Conservation (phyloP, 805 yeast genomes). For the Candida nemodendra region DNA sequence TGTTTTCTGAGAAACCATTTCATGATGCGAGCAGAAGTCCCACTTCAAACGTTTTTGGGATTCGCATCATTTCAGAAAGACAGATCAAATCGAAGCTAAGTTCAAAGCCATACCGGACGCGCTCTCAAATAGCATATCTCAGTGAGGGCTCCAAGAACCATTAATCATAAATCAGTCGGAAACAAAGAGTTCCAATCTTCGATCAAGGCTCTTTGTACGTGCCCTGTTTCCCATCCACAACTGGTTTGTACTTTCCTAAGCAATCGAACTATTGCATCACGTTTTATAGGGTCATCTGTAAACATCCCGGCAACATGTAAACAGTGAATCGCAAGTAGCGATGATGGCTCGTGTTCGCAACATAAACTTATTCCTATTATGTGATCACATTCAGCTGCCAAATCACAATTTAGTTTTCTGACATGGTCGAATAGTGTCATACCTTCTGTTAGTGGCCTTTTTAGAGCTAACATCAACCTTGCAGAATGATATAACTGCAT, state of each 20-base stretch:
- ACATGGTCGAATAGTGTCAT: slow-evolving; percentile 2
- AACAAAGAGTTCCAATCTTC: slow-evolving; percentile 3
- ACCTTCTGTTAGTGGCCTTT: slow-evolving; percentile 3
- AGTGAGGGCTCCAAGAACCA: too few relatives aligned
- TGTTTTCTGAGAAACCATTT: too few relatives aligned
- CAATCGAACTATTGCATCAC: slow-evolving; percentile 5
- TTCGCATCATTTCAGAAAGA: too few relatives aligned
- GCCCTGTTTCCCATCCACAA: slow-evolving; percentile 11
- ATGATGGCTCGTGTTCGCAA: slow-evolving; percentile 11
- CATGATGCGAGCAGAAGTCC: too few relatives aligned
- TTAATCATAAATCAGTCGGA: background rate
- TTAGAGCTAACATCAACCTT: slow-evolving; percentile 8
- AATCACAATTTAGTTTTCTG: slow-evolving; percentile 1
- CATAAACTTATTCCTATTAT: slow-evolving; percentile 15
- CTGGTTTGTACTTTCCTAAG: slow-evolving; percentile 4
- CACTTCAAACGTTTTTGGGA: too few relatives aligned
- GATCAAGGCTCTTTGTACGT: slow-evolving; percentile 4
- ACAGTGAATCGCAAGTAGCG: slow-evolving; percentile 10
- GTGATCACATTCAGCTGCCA: slow-evolving; percentile 8
- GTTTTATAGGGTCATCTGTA: slow-evolving; percentile 7
- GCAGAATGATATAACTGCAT: slow-evolving; percentile 12
- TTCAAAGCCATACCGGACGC: too few relatives aligned
- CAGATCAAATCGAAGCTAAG: too few relatives aligned
- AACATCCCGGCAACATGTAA: slow-evolving; percentile 12
- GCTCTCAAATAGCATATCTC: too few relatives aligned